Conservation (phyloP, 768 basidiomycete species). For the Cystobasidium onofrii region DNA sequence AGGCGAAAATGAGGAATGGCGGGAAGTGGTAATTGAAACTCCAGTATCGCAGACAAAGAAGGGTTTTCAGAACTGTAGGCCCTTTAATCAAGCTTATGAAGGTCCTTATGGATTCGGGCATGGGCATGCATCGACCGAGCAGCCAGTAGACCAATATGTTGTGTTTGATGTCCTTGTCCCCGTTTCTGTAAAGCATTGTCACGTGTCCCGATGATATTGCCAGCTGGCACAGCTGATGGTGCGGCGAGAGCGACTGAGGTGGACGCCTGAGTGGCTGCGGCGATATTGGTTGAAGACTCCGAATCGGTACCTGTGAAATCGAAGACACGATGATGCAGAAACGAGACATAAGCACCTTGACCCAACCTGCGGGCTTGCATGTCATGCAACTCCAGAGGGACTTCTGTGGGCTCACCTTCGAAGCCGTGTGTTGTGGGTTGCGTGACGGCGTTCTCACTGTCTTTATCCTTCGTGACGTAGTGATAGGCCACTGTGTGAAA, state of each 20-base stretch:
- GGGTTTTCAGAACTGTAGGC: background rate
- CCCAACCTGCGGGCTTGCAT: background rate
- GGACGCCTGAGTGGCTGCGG: background rate
- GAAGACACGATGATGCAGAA: background rate
- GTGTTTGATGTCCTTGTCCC: background rate
- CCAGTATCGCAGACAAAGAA: background rate
- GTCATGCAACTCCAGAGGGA: background rate
- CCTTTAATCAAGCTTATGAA: background rate
- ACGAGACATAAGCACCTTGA: background rate
- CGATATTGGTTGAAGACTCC: background rate
- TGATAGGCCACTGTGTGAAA: slow-evolving; percentile 12
- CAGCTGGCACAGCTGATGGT: slow-evolving; percentile 1
- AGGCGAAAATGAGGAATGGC: background rate
- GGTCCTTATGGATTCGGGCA: background rate
- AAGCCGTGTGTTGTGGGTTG: slow-evolving; percentile 9
- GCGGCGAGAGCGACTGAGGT: background rate
- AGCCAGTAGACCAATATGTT: background rate
- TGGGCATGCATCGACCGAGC: background rate
- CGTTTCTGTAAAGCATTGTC: background rate
- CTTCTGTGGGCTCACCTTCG: background rate
- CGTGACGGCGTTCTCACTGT: background rate
- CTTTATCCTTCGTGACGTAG: slow-evolving; percentile 1
- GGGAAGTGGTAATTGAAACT: background rate
- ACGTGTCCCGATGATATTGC: background rate
- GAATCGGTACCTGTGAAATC: background rate